A percentile compares a stretch with the other conserved stretches of the same genome.
phyloP scores from a whole-genome alignment of 129 eudicot genomes.

The Heracleum sosnowskyi region DNA sequence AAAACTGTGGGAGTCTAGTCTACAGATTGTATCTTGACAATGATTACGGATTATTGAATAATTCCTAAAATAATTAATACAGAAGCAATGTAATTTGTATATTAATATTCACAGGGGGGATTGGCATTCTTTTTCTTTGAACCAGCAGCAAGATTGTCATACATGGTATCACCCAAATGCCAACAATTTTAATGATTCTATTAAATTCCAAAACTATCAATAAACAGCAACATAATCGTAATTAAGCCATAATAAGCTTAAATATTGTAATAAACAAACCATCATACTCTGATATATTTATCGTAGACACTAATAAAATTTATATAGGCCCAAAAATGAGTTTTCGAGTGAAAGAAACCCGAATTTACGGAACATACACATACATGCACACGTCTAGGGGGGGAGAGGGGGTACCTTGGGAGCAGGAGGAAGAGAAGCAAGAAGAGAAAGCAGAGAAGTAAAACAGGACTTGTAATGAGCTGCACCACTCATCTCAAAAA shows the following conservation, averaged over 20 bases:
- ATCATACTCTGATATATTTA: neutral
- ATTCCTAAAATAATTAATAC: neutral
- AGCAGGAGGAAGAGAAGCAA: neutral
- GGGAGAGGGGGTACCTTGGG: neutral
- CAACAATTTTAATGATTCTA: no score
- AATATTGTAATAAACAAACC: neutral
- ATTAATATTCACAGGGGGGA: neutral
- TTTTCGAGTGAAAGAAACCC: neutral
- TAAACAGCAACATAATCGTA: neutral
- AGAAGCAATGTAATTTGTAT: neutral
- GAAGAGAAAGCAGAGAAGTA: conserved; percentile 1
- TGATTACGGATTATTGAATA: neutral
- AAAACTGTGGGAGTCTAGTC: neutral
- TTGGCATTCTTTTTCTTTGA: neutral
- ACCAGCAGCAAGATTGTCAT: neutral
- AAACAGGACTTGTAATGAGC: neutral
- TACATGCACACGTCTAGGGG: neutral
- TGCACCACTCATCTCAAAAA: neutral
- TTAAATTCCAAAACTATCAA: neutral
- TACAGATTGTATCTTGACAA: neutral
- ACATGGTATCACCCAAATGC: neutral
- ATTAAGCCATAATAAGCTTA: neutral
- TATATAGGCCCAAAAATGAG: neutral
- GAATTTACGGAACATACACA: neutral
- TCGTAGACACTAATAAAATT: neutral